These are phyloP conservation scores for Ceratocystis albifundus DNA, from an alignment of 2,329 filamentous ascomycete species.

Conservation along the genomic window DNA sequence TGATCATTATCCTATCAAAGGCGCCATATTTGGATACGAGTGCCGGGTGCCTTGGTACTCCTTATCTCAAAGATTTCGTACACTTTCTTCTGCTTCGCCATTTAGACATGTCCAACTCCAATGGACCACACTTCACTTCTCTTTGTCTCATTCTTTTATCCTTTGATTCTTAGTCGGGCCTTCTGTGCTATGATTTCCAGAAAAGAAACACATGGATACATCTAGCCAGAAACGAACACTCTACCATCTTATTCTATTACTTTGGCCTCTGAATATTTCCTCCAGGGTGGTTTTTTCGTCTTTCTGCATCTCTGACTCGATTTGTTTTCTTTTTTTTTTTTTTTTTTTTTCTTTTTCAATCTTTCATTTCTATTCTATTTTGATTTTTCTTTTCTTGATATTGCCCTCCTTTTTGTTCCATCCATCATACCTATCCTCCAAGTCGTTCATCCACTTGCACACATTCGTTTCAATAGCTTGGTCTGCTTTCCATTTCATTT, in stretches of 20 bases:
- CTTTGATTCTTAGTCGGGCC: not conserved
- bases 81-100: not conserved
- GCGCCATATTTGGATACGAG: not conserved
- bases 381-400: not conserved
- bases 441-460: not conserved
- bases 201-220: not conserved
- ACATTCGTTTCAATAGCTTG: slow-evolving; percentile 5
- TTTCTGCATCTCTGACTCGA: not conserved
- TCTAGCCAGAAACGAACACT: not conserved
- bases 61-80: not conserved
- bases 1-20: not conserved
- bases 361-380: slow-evolving; percentile 6
- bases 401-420: not conserved
- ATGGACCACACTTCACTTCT: not conserved
- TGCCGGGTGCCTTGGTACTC: not conserved
- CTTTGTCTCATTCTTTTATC: slow-evolving; percentile 8
- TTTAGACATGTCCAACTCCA: not conserved
- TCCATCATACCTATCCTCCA: not conserved
- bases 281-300: not conserved
- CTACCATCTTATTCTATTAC: not conserved
- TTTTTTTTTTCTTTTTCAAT: not conserved
- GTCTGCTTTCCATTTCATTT: not conserved
- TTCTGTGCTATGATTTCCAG: not conserved
- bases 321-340: not conserved
- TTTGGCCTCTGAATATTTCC: not conserved